phyloP scores from a whole-genome alignment of 176 grass and related monocot species.

The Zizania latifolia region DNA sequence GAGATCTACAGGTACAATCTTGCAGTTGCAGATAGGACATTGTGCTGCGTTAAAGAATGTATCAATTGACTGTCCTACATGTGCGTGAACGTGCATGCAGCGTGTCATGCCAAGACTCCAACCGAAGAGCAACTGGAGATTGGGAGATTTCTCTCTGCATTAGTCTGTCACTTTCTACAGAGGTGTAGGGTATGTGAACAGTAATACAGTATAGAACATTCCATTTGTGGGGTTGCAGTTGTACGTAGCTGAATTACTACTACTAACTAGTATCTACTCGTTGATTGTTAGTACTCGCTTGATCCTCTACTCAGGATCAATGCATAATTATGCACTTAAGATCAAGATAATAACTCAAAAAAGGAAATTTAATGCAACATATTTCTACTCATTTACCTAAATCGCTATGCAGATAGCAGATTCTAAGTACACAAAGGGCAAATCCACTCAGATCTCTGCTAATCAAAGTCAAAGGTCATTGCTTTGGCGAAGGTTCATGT shows the following conservation, averaged over 20 bases:
- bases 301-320: neutral
- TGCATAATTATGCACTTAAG: neutral
- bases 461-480: neutral
- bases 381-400: neutral
- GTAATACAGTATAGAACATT: constrained; percentile 33
- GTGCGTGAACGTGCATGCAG: constrained; percentile 8
- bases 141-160: neutral
- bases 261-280: neutral
- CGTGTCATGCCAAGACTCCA: constrained; percentile 11
- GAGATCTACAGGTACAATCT: neutral
- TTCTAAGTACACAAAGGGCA: neutral
- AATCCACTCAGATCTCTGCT: neutral
- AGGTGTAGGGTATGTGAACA: neutral
- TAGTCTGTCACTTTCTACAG: constrained; percentile 24
- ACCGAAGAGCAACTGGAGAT: neutral
- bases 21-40: too few species aligned
- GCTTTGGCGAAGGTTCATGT: neutral
- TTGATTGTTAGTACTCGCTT: neutral
- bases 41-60: neutral
- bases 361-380: neutral
- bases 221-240: constrained; percentile 32
- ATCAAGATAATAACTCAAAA: neutral
- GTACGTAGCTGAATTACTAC: neutral
- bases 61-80: constrained; percentile 33
- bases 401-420: neutral